These are phyloP conservation scores for Irineochytrium annulatum DNA, from an alignment of 192 early-diverging fungal species.

Conservation along the genomic window DNA sequence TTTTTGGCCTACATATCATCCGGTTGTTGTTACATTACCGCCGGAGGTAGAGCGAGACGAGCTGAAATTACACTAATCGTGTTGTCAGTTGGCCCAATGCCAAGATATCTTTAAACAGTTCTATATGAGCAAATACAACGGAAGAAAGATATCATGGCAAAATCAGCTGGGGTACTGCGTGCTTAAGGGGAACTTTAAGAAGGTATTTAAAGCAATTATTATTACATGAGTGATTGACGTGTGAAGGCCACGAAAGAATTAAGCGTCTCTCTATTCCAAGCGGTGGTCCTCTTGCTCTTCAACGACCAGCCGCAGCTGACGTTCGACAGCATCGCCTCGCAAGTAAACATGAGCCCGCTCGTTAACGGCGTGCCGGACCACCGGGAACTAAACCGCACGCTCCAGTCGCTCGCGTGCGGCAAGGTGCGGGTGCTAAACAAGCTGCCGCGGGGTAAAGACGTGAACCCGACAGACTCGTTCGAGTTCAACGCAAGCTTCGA, in stretches of 20 bases:
- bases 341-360: constrained; percentile 69
- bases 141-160: constrained; percentile 84
- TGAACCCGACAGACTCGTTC: constrained; percentile 45
- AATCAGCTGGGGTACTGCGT: constrained; percentile 73
- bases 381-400: constrained; percentile 71
- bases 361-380: too few species aligned
- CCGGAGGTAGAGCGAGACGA: constrained; percentile 45
- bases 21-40: constrained; percentile 67
- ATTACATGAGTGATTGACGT: constrained; percentile 63
- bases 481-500: constrained; percentile 74
- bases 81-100: constrained; percentile 40
- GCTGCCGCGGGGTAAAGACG: constrained; percentile 24
- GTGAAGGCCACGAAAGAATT: constrained; percentile 48
- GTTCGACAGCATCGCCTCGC: constrained; percentile 64
- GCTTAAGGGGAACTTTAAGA: constrained; percentile 59
- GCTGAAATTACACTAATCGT: background rate
- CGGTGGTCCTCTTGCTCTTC: constrained; percentile 60
- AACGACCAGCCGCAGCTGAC: constrained; percentile 41
- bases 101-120: constrained; percentile 71
- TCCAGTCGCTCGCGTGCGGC: constrained; percentile 85
- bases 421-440: constrained; percentile 40
- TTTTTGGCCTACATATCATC: constrained; percentile 91
- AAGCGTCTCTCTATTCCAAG: constrained; percentile 41
- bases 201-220: constrained; percentile 29
- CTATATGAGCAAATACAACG: constrained; percentile 75